Evolutionary conservation across 164 flowering plant genomes (phyloP).

Genomic region (Akebia trifoliata): DNA sequence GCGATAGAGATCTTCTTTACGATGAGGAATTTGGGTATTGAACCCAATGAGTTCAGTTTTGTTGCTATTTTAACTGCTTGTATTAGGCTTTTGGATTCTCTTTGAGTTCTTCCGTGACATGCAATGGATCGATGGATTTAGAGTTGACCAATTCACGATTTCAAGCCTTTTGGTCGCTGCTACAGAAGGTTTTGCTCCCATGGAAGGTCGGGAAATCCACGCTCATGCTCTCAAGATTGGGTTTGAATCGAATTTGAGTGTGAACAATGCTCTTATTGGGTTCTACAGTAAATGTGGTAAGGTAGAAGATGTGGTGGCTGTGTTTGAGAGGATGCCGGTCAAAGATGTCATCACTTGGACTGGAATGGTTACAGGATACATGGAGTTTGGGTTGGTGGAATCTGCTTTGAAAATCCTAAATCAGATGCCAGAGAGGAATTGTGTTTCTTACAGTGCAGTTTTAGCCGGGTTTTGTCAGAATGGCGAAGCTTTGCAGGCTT

Average conservation of each 20-base stretch:
- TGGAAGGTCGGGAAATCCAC: conserved; percentile 57
- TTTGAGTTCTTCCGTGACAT: conserved; percentile 52
- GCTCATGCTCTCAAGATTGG: conserved; percentile 63
- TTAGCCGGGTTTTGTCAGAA: conserved; percentile 66
- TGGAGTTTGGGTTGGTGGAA: conserved; percentile 66
- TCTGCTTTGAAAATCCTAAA: conserved; percentile 48
- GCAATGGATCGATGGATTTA: conserved; percentile 29
- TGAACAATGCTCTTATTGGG: conserved; percentile 69
- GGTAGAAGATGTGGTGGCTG: conserved; percentile 31
- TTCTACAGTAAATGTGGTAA: conserved; percentile 63
- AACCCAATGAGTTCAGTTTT: conserved; percentile 64
- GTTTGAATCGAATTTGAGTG: conserved; percentile 46
- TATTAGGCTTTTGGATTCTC: conserved; percentile 28
- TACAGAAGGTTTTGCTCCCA: conserved; percentile 21
- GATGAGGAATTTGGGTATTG: conserved; percentile 63
- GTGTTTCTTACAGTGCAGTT: conserved; percentile 58
- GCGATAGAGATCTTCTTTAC: conserved; percentile 48
- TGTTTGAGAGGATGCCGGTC: conserved; percentile 49
- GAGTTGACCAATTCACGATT: conserved; percentile 53
- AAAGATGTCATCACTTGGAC: conserved; percentile 80
- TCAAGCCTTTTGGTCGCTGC: conserved; percentile 64
- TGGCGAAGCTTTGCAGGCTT: conserved; percentile 44
- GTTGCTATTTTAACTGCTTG: conserved; percentile 80
- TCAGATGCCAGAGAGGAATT: conserved; percentile 65
- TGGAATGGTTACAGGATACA: conserved; percentile 53